These are phyloP conservation scores for Anisodus acutangulus DNA, from an alignment of 257 asterid genomes.

Conservation along the genomic window DNA sequence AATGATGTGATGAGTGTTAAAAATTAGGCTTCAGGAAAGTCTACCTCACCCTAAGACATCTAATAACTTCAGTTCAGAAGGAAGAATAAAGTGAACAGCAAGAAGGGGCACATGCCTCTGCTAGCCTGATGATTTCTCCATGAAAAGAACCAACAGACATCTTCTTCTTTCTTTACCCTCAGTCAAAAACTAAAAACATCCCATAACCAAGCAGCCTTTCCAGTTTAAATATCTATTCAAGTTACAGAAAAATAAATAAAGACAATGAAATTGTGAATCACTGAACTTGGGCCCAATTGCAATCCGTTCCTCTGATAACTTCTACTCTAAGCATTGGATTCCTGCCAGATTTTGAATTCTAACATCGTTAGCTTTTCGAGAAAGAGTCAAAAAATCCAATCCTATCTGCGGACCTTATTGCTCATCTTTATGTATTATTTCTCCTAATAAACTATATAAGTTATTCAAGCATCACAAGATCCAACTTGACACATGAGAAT, in stretches of 20 bases:
- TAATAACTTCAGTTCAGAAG: not conserved
- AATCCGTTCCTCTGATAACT: not conserved
- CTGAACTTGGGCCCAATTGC: not conserved
- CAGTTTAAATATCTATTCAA: conserved; percentile 5
- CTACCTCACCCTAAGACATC: conserved; percentile 23
- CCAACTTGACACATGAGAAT: not conserved
- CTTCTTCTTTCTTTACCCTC: conserved; percentile 17
- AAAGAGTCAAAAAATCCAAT: not conserved
- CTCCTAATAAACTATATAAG: not conserved
- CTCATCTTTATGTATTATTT: not conserved
- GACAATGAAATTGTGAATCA: not conserved
- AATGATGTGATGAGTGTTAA: not conserved
- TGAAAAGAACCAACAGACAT: conserved; percentile 3
- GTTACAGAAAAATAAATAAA: not conserved
- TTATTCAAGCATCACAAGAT: not conserved
- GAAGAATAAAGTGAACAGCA: not conserved
- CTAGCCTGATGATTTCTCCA: conserved; percentile 24
- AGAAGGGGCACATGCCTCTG: not conserved
- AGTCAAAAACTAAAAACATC: not conserved
- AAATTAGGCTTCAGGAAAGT: not conserved
- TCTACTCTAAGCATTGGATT: not conserved
- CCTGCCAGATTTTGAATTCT: not conserved
- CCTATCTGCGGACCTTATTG: not conserved
- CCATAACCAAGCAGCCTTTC: not conserved
- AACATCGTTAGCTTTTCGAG: not conserved